These are phyloP conservation scores for Fusarium pseudonygamai DNA, from an alignment of 2,329 filamentous ascomycete genomes.

Conservation along the genomic window DNA sequence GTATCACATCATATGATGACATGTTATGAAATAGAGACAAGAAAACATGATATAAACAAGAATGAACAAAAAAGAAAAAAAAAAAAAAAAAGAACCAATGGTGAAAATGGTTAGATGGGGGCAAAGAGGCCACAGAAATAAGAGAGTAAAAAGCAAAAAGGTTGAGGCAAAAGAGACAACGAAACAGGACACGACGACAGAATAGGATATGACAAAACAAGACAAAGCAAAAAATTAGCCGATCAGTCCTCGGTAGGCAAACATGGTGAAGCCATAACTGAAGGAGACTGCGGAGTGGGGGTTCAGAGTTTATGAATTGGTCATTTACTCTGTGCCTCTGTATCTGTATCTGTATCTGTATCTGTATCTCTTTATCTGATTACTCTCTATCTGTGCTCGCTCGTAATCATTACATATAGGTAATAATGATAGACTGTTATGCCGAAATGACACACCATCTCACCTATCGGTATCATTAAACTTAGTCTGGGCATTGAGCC, in stretches of 20 bases:
- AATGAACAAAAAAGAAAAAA: conserved; percentile 1
- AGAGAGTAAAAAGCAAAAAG: neutral
- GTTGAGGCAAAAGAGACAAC: conserved; percentile 2
- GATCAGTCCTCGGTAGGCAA: conserved; percentile 2
- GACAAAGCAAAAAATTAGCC: neutral
- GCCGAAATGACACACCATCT: conserved; percentile 22
- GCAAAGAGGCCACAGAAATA: conserved; percentile 15
- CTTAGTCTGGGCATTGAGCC: neutral
- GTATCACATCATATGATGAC: conserved; percentile 22
- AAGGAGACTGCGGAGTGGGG: conserved; percentile 4
- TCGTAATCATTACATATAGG: neutral
- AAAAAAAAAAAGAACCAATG: neutral
- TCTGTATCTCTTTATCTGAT: neutral
- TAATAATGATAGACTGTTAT: conserved; percentile 25
- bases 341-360: neutral
- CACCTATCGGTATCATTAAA: neutral
- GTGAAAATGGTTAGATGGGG: conserved; percentile 3
- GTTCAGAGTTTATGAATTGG: neutral
- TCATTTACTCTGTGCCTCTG: neutral
- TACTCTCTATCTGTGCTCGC: neutral
- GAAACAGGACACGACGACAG: neutral
- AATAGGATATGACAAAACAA: neutral
- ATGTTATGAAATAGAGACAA: conserved; percentile 1
- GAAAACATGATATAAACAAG: neutral
- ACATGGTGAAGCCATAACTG: conserved; percentile 13